phyloP scores from a whole-genome alignment of 257 asterid genomes.

The Petrea volubilis region DNA sequence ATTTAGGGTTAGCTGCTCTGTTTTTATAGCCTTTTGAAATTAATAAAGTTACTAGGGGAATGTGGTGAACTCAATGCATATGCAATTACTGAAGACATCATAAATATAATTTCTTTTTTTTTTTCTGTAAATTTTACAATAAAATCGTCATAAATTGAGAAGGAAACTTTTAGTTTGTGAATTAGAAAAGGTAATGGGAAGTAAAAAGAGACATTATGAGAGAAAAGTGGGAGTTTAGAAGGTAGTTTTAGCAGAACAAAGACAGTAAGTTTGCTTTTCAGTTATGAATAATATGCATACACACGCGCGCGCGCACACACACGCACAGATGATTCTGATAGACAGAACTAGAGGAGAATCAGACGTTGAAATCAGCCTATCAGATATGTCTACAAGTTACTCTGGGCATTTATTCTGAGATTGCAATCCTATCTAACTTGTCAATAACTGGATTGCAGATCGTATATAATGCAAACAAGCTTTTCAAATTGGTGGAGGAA shows the following conservation, averaged over 20 bases:
- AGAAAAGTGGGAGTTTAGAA: neutral
- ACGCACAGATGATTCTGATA: neutral
- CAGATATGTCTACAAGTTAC: neutral
- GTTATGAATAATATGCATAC: too few species aligned
- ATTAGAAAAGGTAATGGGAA: neutral
- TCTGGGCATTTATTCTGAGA: slow-evolving; percentile 1
- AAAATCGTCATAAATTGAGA: neutral
- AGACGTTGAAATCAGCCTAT: neutral
- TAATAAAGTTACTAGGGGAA: neutral
- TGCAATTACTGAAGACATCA: neutral
- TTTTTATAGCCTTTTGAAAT: neutral
- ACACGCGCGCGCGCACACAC: too few species aligned
- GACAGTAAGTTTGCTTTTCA: neutral
- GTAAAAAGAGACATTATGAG: neutral
- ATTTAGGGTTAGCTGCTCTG: neutral
- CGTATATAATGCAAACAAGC: slow-evolving; percentile 68
- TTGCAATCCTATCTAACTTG: slow-evolving; percentile 13
- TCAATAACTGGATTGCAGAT: slow-evolving; percentile 45
- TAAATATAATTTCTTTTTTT: too few species aligned
- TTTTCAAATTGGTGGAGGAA: slow-evolving; percentile 60
- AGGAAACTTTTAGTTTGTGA: neutral
- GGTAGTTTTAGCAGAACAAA: neutral
- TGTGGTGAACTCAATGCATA: neutral
- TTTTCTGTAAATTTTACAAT: neutral
- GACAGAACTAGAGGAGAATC: neutral